These are phyloP conservation scores for Thelonectria rubi DNA, from an alignment of 2,329 filamentous ascomycete genomes.

Conservation along the genomic window DNA sequence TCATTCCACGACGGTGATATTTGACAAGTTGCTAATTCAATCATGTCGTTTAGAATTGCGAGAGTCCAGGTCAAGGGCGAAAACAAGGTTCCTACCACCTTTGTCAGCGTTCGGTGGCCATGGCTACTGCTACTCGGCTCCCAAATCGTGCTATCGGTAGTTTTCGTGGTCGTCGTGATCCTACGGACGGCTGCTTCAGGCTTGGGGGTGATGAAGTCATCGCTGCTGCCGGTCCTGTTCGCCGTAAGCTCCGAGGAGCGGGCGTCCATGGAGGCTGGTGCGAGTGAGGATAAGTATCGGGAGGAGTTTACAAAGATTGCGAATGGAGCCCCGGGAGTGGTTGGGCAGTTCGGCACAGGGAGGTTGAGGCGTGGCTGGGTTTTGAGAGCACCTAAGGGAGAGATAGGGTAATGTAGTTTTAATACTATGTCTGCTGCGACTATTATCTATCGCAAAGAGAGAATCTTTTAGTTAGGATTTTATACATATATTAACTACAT, in stretches of 20 bases:
- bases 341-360: conserved; percentile 1
- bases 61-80: too few relatives aligned
- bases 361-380: conserved; percentile 1
- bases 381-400: too few relatives aligned
- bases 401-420: too few relatives aligned
- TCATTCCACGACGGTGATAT: too few relatives aligned
- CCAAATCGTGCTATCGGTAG: conserved; percentile 3
- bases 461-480: too few relatives aligned
- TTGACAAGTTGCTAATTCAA: too few relatives aligned
- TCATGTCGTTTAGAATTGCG: not conserved
- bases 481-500: too few relatives aligned
- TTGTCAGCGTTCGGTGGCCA: not conserved
- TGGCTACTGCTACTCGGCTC: not conserved
- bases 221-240: conserved; percentile 1
- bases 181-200: not conserved
- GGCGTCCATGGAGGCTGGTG: not conserved
- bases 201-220: conserved; percentile 1
- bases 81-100: not conserved
- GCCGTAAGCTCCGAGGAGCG: not conserved
- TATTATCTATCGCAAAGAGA: too few relatives aligned
- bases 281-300: not conserved
- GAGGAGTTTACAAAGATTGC: not conserved
- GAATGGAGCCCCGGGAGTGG: not conserved
- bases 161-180: not conserved
- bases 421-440: too few relatives aligned